phyloP scores from a whole-genome alignment of 23 red algal species.

The Gracilariopsis chorda region DNA sequence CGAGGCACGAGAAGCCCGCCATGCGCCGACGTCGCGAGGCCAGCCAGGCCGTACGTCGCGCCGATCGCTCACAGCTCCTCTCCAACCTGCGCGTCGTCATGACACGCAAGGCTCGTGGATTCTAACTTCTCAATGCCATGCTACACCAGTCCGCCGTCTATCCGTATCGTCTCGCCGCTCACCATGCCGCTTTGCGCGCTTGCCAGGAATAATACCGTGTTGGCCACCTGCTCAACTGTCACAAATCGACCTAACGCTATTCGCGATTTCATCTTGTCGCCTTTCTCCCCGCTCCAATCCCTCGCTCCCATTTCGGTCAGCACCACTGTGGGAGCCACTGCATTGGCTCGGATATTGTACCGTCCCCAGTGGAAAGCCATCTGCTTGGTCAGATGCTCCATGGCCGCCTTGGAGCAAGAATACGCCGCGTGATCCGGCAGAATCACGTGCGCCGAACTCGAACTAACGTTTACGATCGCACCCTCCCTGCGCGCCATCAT shows the following conservation, averaged over 20 bases:
- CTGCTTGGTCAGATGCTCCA: constrained; percentile 68
- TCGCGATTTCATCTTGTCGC: constrained; percentile 58
- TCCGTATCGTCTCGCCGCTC: constrained; percentile 52
- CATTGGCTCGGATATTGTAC: constrained; percentile 75
- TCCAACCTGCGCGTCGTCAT: constrained; percentile 26
- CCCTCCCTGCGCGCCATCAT: constrained; percentile 70
- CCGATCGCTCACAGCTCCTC: background rate
- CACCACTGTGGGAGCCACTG: constrained; percentile 82
- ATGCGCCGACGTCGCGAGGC: background rate
- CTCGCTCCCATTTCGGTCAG: constrained; percentile 84
- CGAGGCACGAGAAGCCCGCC: constrained; percentile 34
- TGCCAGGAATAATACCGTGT: constrained; percentile 66
- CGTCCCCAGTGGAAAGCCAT: constrained; percentile 88
- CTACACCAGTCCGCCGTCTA: constrained; percentile 60
- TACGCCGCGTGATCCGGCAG: constrained; percentile 78
- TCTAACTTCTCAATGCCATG: background rate
- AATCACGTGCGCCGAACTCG: constrained; percentile 32
- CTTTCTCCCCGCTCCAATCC: constrained; percentile 57
- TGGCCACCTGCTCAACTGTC: constrained; percentile 51
- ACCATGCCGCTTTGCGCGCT: constrained; percentile 50
- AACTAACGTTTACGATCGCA: constrained; percentile 78
- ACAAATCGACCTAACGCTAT: constrained; percentile 85
- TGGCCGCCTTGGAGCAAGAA: constrained; percentile 81
- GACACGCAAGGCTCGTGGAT: constrained; percentile 31
- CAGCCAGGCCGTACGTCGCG: constrained; percentile 10